These are phyloP conservation scores for Pilasporangium apinafurcum DNA, from an alignment of 352 stramenopile genomes.

Conservation along the genomic window DNA sequence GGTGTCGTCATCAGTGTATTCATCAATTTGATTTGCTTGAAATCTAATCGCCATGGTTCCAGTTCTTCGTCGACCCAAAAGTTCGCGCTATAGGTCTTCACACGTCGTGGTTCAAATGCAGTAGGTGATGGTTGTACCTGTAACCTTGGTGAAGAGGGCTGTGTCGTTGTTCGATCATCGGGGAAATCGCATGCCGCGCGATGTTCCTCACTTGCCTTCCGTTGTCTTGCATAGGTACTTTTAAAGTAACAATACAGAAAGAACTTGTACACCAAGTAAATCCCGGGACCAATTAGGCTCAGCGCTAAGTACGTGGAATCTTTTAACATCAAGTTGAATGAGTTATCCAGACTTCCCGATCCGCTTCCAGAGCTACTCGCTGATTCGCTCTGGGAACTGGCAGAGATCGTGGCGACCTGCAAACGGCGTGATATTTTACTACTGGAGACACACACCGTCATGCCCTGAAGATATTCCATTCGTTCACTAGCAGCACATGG, in stretches of 20 bases:
- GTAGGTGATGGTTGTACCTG: not conserved
- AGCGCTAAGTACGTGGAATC: not conserved
- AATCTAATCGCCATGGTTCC: conserved; percentile 59
- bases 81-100: conserved; percentile 27
- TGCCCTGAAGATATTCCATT: too few relatives aligned
- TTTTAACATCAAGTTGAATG: too few relatives aligned
- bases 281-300: not conserved
- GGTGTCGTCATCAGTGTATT: conserved; percentile 45
- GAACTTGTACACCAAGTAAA: conserved; percentile 5
- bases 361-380: too few relatives aligned
- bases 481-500: too few relatives aligned
- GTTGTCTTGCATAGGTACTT: conserved; percentile 1
- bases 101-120: not conserved
- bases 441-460: too few relatives aligned
- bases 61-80: conserved; percentile 72
- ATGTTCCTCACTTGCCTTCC: too few relatives aligned
- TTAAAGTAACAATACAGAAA: conserved; percentile 2
- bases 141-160: not conserved
- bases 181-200: too few relatives aligned
- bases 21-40: conserved; percentile 48
- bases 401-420: too few relatives aligned
- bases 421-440: too few relatives aligned
- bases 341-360: too few relatives aligned
- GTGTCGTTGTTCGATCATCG: conserved; percentile 1
- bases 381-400: too few relatives aligned